These are phyloP conservation scores for Picochlorum sp. DNA, from an alignment of 139 green algal species.

Conservation along the genomic window DNA sequence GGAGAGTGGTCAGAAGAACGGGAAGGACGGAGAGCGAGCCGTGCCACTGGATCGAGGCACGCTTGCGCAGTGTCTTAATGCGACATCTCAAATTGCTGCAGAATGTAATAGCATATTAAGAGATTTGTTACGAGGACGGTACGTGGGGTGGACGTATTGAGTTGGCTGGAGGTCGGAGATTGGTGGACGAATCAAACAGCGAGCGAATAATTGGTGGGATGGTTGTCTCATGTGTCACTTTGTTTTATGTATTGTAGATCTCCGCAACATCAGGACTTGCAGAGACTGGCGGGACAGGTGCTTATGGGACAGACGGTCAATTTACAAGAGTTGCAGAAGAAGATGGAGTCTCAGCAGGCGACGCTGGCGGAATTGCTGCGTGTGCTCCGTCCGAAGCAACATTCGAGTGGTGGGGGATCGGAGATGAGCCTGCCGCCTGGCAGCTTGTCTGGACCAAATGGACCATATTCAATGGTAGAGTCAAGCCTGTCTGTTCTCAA, in stretches of 20 bases:
- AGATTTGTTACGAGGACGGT: conserved; percentile 26
- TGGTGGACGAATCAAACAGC: no score
- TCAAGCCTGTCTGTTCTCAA: conserved; percentile 21
- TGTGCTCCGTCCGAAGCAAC: conserved; percentile 1
- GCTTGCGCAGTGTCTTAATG: conserved; percentile 16
- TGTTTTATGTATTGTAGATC: conserved; percentile 9
- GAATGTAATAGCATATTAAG: conserved; percentile 34
- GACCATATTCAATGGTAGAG: neutral
- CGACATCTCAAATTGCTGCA: conserved; percentile 24
- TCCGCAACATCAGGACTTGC: conserved; percentile 27
- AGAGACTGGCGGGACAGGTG: conserved; percentile 25
- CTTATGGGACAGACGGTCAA: conserved; percentile 16
- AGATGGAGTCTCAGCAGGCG: conserved; percentile 30
- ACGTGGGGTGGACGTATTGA: neutral
- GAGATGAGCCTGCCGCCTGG: neutral
- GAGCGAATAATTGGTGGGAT: neutral
- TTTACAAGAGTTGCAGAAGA: conserved; percentile 21
- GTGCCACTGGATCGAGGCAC: conserved; percentile 1
- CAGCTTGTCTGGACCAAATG: neutral
- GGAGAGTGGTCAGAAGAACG: no score
- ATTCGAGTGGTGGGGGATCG: neutral
- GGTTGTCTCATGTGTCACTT: neutral
- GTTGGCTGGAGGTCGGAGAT: no score
- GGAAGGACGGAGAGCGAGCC: neutral
- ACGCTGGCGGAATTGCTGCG: conserved; percentile 27